A percentile compares a stretch with the other conserved stretches of the same genome.
These are phyloP conservation scores for Jamesozyma rosinii DNA, from an alignment of 805 yeast genomes.

Conservation along the genomic window DNA sequence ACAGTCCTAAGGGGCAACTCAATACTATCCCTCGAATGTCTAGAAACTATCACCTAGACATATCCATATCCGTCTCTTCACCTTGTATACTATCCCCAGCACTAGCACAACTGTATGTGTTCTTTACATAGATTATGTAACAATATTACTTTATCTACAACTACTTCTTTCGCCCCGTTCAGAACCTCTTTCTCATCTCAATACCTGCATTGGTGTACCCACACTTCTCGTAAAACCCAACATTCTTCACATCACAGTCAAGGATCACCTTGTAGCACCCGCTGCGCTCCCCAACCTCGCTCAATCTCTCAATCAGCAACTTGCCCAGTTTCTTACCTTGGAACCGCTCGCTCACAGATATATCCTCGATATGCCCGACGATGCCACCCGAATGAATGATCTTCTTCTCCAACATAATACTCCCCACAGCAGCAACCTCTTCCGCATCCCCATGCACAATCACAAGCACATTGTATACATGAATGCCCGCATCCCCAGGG, in stretches of 20 bases:
- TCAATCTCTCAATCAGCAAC: constrained; percentile 51
- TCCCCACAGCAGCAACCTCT: constrained; percentile 73
- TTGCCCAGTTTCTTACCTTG: constrained; percentile 82
- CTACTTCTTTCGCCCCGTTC: too few species aligned
- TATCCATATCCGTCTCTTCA: background rate
- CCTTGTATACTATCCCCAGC: background rate
- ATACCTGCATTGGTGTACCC: constrained; percentile 58
- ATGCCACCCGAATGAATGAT: constrained; percentile 74
- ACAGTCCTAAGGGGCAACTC: constrained; percentile 72
- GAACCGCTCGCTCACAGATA: constrained; percentile 62
- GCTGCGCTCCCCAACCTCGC: constrained; percentile 43
- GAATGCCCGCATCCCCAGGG: constrained; percentile 19
- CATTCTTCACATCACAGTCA: constrained; percentile 80
- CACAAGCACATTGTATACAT: constrained; percentile 61
- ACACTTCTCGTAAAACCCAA: constrained; percentile 82
- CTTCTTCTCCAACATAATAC: constrained; percentile 70
- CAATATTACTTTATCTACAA: background rate
- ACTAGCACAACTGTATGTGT: too few species aligned
- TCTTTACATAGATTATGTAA: background rate
- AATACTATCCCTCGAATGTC: constrained; percentile 58
- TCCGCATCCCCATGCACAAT: constrained; percentile 42
- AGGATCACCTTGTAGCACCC: constrained; percentile 86
- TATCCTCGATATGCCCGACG: constrained; percentile 94
- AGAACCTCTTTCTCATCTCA: constrained; percentile 45
- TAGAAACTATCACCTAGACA: constrained; percentile 15